A percentile compares a stretch with the other conserved stretches of the same genome.
Evolutionary conservation across 2,329 filamentous ascomycete genomes (phyloP).

Genomic region (Fusarium miscanthi): DNA sequence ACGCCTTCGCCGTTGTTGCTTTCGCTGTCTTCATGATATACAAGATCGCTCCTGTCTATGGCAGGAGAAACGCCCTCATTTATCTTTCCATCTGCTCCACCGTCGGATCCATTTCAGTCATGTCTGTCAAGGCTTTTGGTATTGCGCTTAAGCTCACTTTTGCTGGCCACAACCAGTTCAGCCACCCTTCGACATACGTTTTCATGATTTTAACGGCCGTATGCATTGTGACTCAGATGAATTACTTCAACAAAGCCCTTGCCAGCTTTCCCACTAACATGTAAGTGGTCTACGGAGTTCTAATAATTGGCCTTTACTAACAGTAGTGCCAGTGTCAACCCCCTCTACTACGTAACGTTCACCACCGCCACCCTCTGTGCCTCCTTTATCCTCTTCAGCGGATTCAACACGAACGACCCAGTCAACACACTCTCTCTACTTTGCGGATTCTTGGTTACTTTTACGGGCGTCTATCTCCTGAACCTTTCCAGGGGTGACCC

Average conservation of each 20-base stretch:
- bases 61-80: constrained; percentile 94
- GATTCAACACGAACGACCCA: constrained; percentile 93
- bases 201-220: constrained; percentile 93
- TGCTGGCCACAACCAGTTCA: constrained; percentile 93
- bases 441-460: constrained; percentile 93
- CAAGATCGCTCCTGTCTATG: constrained; percentile 86
- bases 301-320: not conserved
- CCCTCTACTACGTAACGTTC: constrained; percentile 97
- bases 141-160: constrained; percentile 97
- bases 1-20: constrained; percentile 80
- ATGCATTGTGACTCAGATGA: constrained; percentile 99
- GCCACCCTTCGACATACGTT: constrained; percentile 94
- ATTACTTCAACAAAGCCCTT: constrained; percentile 99
- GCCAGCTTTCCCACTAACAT: constrained; percentile 98
- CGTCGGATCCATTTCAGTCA: constrained; percentile 96
- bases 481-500: constrained; percentile 96
- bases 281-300: constrained; percentile 63
- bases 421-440: constrained; percentile 94
- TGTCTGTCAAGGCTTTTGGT: constrained; percentile 98
- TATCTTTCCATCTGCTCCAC: constrained; percentile 98
- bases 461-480: constrained; percentile 93
- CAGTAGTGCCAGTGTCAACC: constrained; percentile 78
- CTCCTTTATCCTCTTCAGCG: constrained; percentile 94
- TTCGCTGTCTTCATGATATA: constrained; percentile 98
- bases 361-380: constrained; percentile 94